Evolutionary conservation across 2,329 filamentous ascomycete genomes (phyloP).

Genomic region (Cadophora luteo-olivacea): DNA sequence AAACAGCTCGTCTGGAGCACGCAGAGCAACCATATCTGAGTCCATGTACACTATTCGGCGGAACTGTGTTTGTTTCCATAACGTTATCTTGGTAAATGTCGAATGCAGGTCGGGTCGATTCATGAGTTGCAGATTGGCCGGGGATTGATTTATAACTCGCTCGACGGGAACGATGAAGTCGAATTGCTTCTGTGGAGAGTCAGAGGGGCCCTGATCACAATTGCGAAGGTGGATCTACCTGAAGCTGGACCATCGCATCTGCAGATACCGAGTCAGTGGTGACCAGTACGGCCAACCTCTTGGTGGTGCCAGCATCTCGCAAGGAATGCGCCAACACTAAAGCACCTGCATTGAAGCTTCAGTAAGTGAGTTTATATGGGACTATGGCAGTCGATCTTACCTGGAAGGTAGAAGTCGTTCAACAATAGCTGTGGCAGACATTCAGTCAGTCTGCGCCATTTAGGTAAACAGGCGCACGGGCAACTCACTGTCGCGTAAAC

Average conservation of each 20-base stretch:
- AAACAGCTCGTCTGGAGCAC: slow-evolving; percentile 93
- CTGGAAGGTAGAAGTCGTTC: slow-evolving; percentile 91
- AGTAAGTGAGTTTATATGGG: slow-evolving; percentile 27
- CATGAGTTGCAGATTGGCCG: slow-evolving; percentile 90
- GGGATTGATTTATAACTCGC: slow-evolving; percentile 76
- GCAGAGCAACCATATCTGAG: slow-evolving; percentile 88
- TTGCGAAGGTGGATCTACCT: slow-evolving; percentile 54
- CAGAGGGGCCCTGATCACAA: slow-evolving; percentile 22
- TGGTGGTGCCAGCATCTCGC: slow-evolving; percentile 85
- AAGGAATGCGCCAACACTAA: slow-evolving; percentile 94
- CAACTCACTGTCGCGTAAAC: slow-evolving; percentile 67
- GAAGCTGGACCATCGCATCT: slow-evolving; percentile 79
- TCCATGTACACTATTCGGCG: slow-evolving; percentile 94
- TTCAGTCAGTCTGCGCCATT: slow-evolving; percentile 31
- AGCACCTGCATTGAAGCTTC: slow-evolving; percentile 66
- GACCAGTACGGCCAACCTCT: slow-evolving; percentile 84
- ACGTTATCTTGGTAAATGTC: slow-evolving; percentile 93
- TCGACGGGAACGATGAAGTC: slow-evolving; percentile 88
- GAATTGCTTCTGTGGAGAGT: slow-evolving; percentile 70
- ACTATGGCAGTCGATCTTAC: slow-evolving; percentile 55
- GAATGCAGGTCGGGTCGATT: slow-evolving; percentile 87
- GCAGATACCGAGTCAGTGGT: slow-evolving; percentile 80
- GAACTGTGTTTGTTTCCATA: slow-evolving; percentile 92
- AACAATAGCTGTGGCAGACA: slow-evolving; percentile 74
- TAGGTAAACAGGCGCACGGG: slow-evolving; percentile 3